phyloP scores from a whole-genome alignment of 164 flowering plant species.

The Vitis vinifera region DNA sequence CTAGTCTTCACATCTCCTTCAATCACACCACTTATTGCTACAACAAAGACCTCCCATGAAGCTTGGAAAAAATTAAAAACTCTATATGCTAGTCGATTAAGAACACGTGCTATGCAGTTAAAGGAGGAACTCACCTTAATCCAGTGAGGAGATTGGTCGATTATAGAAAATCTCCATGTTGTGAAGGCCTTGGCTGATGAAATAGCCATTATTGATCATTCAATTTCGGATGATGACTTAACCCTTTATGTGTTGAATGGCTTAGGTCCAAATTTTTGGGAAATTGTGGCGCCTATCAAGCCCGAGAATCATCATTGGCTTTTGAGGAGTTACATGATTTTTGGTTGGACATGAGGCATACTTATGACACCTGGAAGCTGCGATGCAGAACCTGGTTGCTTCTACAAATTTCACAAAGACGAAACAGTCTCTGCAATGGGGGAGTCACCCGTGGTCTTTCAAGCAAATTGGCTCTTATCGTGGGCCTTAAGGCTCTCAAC shows the following conservation, averaged over 20 bases:
- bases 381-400: not conserved
- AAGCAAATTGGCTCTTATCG: not conserved
- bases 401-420: not conserved
- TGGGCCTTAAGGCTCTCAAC: not conserved
- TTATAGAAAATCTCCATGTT: not conserved
- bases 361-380: not conserved
- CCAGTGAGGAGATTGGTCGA: not conserved
- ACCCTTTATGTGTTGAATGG: slow-evolving; percentile 1
- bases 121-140: slow-evolving; percentile 4
- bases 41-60: not conserved
- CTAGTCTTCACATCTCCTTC: not conserved
- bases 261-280: not conserved
- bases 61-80: not conserved
- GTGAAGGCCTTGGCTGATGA: not conserved
- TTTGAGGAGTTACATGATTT: not conserved
- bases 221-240: not conserved
- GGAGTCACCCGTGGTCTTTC: not conserved
- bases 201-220: slow-evolving; percentile 1
- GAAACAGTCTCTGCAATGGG: not conserved
- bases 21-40: slow-evolving; percentile 1
- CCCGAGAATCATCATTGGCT: not conserved
- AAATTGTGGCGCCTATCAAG: not conserved
- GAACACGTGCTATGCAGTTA: not conserved
- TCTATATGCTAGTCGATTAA: slow-evolving; percentile 3
- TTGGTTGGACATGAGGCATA: not conserved